These are phyloP conservation scores for Bryoglossum gracile DNA, from an alignment of 495 filamentous ascomycete species.

Conservation along the genomic window DNA sequence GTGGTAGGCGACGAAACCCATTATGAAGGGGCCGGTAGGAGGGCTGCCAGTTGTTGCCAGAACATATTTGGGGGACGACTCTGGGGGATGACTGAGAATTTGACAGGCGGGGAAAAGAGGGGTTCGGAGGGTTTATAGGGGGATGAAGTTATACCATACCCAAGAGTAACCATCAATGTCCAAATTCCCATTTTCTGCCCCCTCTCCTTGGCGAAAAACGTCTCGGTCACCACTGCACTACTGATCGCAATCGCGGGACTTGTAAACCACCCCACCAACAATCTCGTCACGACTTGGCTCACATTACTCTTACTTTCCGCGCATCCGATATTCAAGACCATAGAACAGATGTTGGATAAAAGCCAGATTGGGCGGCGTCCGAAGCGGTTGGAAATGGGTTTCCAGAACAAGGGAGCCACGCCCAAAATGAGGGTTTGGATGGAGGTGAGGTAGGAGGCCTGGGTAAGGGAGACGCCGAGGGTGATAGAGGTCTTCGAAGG, in stretches of 20 bases:
- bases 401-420: constrained; percentile 46
- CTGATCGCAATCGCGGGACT: constrained; percentile 44
- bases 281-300: constrained; percentile 37
- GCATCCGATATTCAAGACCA: constrained; percentile 45
- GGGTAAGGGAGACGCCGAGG: constrained; percentile 33
- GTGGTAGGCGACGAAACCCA: constrained; percentile 19
- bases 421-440: constrained; percentile 45
- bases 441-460: constrained; percentile 42
- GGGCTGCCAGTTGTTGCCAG: background rate
- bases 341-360: constrained; percentile 37
- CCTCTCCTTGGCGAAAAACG: constrained; percentile 41
- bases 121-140: too few species aligned
- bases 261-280: constrained; percentile 45
- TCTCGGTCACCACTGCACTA: constrained; percentile 47
- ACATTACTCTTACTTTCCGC: constrained; percentile 39
- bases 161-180: constrained; percentile 46
- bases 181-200: constrained; percentile 47
- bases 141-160: too few species aligned
- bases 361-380: constrained; percentile 47
- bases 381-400: constrained; percentile 43
- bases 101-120: too few species aligned
- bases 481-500: constrained; percentile 41
- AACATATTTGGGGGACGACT: constrained; percentile 29
- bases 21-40: constrained; percentile 15
- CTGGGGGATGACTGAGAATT: constrained; percentile 28